phyloP scores from a whole-genome alignment of 2,329 filamentous ascomycete genomes.

The Lasiodiplodia theobromae region DNA sequence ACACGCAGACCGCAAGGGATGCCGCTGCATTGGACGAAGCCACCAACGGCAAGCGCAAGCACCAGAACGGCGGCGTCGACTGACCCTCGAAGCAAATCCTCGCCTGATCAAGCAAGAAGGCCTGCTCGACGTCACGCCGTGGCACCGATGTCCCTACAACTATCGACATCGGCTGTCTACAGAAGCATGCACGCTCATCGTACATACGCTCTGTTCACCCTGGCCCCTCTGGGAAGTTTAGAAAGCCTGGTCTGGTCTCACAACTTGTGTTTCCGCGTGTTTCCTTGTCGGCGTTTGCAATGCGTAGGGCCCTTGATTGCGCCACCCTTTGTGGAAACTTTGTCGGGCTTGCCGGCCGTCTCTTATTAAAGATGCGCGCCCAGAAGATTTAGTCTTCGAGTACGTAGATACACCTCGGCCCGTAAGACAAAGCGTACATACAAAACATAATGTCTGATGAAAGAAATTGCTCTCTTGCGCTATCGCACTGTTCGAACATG shows the following conservation, averaged over 20 bases:
- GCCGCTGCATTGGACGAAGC: conserved; percentile 13
- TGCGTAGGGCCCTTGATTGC: not conserved
- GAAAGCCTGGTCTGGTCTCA: not conserved
- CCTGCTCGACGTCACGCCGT: not conserved
- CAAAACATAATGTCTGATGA: not conserved
- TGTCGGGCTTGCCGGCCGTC: not conserved
- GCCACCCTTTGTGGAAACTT: not conserved
- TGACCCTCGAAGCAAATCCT: not conserved
- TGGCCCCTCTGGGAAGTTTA: not conserved
- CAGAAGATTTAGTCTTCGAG: not conserved
- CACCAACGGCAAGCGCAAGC: conserved; percentile 12
- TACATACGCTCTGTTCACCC: not conserved
- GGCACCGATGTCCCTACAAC: not conserved
- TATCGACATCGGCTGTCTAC: not conserved
- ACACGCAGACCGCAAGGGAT: conserved; percentile 26
- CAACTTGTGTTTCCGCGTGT: not conserved
- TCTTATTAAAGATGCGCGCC: not conserved
- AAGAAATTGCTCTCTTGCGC: not conserved
- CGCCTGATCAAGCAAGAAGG: not conserved
- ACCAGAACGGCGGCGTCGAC: conserved; percentile 19
- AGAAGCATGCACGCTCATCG: not conserved
- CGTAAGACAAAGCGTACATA: not conserved
- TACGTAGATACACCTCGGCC: not conserved
- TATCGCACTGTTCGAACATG: not conserved
- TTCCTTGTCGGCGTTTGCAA: not conserved